Evolutionary conservation across 257 asterid genomes (phyloP), one percentile per base, ranked within the genome.

Genomic region (Haberlea rhodopensis): DNA sequence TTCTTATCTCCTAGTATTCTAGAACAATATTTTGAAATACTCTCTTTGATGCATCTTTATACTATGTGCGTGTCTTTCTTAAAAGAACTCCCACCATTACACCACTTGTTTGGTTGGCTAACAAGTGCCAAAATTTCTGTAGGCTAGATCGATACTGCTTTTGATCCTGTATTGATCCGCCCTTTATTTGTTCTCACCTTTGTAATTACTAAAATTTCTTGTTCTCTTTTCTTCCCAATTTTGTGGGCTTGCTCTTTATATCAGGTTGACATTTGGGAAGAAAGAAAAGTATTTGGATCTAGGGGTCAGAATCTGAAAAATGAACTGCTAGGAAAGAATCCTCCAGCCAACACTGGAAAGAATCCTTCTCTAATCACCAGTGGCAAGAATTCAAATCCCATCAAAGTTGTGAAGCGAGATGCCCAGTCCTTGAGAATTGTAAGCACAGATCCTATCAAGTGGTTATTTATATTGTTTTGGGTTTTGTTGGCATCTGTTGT

Each of bases 261-360:
- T 69, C 81, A 92, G 99, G 90, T 92, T 80, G 86, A 75, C 60
- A 87, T 92, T 72, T 89, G 97, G 97, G 96, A 90, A 72, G 95
- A 89, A 51, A 82, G 99, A 68, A 92, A 89, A 77, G 97, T 92
- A 68, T 89, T 92, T 72, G 99, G 99, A 55, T 92, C 99, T 40
- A 83, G 94, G 78, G 95, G 96, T 63, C 95, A 85, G 78, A 86
- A 75, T 83, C 90, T 94, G 29, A 87, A 83, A 82, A 87, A 85
- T 77, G 94, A 87, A 73, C 53, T 92, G 63, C 43, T 82, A 73
- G 95, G 92, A 18, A 86, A 87, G 74, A 73, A 54, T 65, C 51
- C 19, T 16, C 51, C 51, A 3, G 19, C 20, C 19, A 43, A 43
- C 20, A 43, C 51, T 1, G 51, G 20, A 16, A 43, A 43, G 51